phyloP scores from a whole-genome alignment of 495 filamentous ascomycete species.

The Podospora comata region DNA sequence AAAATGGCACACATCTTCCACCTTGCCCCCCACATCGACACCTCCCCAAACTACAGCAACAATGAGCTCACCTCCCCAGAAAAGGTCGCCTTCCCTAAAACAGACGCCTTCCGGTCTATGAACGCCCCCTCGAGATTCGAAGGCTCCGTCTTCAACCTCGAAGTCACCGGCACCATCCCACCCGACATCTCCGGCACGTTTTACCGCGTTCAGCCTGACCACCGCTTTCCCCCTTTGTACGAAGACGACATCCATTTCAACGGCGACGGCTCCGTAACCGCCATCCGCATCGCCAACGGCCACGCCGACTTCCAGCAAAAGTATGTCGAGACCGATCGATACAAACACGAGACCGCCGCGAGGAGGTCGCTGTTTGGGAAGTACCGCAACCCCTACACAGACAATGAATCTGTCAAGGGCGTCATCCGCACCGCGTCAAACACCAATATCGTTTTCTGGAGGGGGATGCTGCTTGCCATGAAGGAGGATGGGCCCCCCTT shows the following conservation, averaged over 20 bases:
- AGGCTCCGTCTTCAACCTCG: conserved; percentile 48
- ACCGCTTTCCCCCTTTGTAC: conserved; percentile 52
- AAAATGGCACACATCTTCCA: conserved; percentile 47
- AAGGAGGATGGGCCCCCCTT: conserved; percentile 57
- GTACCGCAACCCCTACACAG: conserved; percentile 56
- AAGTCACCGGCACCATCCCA: conserved; percentile 49
- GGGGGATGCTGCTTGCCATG: conserved; percentile 49
- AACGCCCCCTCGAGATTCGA: conserved; percentile 48
- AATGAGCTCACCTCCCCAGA: conserved; percentile 32
- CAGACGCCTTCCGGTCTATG: conserved; percentile 46
- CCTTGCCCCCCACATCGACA: conserved; percentile 39
- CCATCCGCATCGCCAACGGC: conserved; percentile 51
- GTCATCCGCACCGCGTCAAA: conserved; percentile 51
- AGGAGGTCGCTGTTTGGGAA: conserved; percentile 45
- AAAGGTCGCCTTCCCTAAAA: conserved; percentile 48
- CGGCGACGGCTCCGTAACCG: conserved; percentile 47
- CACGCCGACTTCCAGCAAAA: conserved; percentile 49
- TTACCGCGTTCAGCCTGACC: conserved; percentile 52
- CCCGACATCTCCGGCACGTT: conserved; percentile 52
- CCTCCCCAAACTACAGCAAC: conserved; percentile 11
- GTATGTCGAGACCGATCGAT: conserved; percentile 54
- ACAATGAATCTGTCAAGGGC: conserved; percentile 48
- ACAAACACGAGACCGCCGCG: conserved; percentile 40
- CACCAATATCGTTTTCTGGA: conserved; percentile 55
- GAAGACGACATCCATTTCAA: conserved; percentile 53